Evolutionary conservation across 2,329 filamentous ascomycete genomes (phyloP), one percentile per base, ranked within the genome.

Genomic region (Capronia epimyces): DNA sequence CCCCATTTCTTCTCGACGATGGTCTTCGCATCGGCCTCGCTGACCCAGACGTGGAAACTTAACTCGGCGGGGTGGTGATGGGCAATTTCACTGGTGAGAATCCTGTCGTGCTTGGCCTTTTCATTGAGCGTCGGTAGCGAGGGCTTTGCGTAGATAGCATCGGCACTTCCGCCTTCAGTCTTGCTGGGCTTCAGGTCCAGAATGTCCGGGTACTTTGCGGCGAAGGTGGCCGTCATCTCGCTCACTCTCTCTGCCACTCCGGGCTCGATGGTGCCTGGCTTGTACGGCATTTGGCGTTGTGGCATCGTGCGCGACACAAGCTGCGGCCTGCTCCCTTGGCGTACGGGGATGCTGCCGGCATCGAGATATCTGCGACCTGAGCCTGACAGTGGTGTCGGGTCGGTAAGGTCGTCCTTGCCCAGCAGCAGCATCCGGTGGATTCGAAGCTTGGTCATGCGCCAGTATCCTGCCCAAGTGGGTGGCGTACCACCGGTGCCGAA

Each of bases 401-500:
- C 52, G 21, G 43, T 42, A 5, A 58, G 56, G 25, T 58, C 47
- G 36, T 55, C 52, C 32, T 49, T 43, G 10, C 48, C 49, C n/a
- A 56, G 52, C 13, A 52, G 49, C 2, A 55, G 42, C 13, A 55
- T 43, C 3, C 50, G 52, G 24, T 53, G 50, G 43, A 58, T 15
- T 1, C 56, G 49, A 12, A 58, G 16, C 41, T 58, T 58, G 24
- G 56, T 58, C 56, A 58, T 58, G 25, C 56, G 46, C 56, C 52
- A 55, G 53, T 58, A 58, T 1, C 56, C 56, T 8, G 52, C 46
- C 56, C 56, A 58, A 7, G 56, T 58, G 3, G 56, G 52, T n/a
- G 56, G 56, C 9, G 56, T 58, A 29, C 56, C 56, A 13, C 56
- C 56, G n/a, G 56, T 58, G 39, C 56, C 56, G 32, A 58, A 58